Percentiles rank a stretch among this genome's conserved stretches.
phyloP scores from a whole-genome alignment of 352 stramenopile species.

The Phytophthora pini region DNA sequence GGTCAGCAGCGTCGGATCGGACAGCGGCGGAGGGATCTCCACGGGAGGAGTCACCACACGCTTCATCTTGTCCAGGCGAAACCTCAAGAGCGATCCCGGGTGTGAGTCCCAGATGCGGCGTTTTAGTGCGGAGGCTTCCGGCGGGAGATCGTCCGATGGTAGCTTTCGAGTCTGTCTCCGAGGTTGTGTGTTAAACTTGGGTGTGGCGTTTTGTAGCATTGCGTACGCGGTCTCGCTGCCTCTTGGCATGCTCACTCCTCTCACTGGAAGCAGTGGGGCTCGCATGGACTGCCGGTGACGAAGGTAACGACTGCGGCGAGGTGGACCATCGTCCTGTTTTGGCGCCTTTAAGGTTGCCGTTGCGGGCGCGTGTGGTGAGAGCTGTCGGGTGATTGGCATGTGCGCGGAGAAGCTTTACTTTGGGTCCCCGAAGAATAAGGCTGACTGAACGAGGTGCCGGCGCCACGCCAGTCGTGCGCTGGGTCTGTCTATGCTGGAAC shows the following conservation, averaged over 20 bases:
- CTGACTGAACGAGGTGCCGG: slow-evolving; percentile 16
- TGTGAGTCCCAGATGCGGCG: slow-evolving; percentile 30
- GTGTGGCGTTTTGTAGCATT: background rate
- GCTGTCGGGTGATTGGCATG: slow-evolving; percentile 16
- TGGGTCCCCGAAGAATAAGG: slow-evolving; percentile 11
- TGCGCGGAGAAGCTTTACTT: background rate
- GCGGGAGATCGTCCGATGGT: slow-evolving; percentile 17
- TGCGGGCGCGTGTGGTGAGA: slow-evolving; percentile 11
- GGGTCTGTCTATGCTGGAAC: slow-evolving; percentile 32
- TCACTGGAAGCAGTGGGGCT: slow-evolving; percentile 19
- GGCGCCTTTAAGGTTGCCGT: slow-evolving; percentile 7
- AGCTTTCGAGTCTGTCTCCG: slow-evolving; percentile 17
- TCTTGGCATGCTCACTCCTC: slow-evolving; percentile 18
- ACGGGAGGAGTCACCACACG: slow-evolving; percentile 27
- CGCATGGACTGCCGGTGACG: slow-evolving; percentile 12
- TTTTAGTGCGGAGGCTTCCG: slow-evolving; percentile 24
- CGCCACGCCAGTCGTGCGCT: slow-evolving; percentile 16
- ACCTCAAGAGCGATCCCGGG: slow-evolving; percentile 21
- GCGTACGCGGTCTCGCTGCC: slow-evolving; percentile 9
- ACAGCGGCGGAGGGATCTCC: slow-evolving; percentile 21
- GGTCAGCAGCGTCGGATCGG: slow-evolving; percentile 17
- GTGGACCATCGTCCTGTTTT: slow-evolving; percentile 11
- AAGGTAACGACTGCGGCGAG: slow-evolving; percentile 1
- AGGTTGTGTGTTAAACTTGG: slow-evolving; percentile 1
- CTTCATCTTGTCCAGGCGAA: slow-evolving; percentile 30